Base-by-base conservation (phyloP, 352 stramenopile species). In the Globisporangium nunn region DNA sequence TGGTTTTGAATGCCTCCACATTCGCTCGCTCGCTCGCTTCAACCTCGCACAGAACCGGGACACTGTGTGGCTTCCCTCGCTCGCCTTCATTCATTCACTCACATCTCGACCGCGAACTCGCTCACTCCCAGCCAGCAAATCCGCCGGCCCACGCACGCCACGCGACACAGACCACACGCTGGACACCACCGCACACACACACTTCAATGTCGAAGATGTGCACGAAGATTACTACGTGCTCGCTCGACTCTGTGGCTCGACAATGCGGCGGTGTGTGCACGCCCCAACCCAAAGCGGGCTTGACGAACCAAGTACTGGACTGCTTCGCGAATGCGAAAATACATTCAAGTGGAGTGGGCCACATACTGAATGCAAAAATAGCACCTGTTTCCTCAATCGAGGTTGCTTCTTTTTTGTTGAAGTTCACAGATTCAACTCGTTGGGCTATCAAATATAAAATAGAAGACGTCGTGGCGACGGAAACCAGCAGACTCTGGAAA, bases 401-500 rank as follows among this genome's bases (percentile, higher is more conserved):
- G 7, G 8, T 18, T 53, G 66, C 35, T 68, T 72, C 61, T 69
- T 71, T 67, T 75, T 70, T 72, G 67, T 70, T 71, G 64, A 55
- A 62, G 47, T 56, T 61, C 35, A 40, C 35, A 40, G 35, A 10
- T 23, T 23, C 23, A 23, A 23, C 23, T 23, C 23, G 23, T 23
- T 23, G 23, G 23, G 23, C 23, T 23, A 23, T 23, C 23, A 23
- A 23, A 23, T 23, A 23, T 23, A 23, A 23, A 23, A 23, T 23
- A 23, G 23, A 23, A 23, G 23, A 23, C 23, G 23, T 23, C 23
- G 23, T 23, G 23, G 23, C 23, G 23, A 23, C 23, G 23, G 23
- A 23, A 23, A 23, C 23, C 23, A 23, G 23, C 23, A 23, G 0
- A 23, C 23, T 23, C 23, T 23, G 23, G 1, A 23, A 23, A 23